Evolutionary conservation across 495 filamentous ascomycete genomes (phyloP), one percentile per base, ranked within the genome.

Genomic region (Echria macrotheca): DNA sequence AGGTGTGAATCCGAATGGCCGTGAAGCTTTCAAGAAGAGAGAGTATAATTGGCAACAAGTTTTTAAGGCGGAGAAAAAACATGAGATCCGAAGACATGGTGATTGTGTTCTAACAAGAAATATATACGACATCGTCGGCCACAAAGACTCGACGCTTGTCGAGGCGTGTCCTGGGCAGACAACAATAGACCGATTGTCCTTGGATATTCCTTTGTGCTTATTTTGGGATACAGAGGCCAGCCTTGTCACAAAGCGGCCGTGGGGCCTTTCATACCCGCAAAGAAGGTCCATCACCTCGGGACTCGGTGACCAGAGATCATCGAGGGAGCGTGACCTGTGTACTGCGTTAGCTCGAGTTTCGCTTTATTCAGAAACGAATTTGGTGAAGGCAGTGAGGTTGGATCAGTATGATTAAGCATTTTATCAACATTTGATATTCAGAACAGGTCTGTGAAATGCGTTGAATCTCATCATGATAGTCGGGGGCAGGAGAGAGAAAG

Each of bases 371-470:
- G 12, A 31, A 12, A 12, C 28, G 12, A 6, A 5, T 17, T 41
- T 24, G 19, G 10, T 17, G 11, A 32, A 19, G n/a, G 11, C 17
- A n/a, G 15, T 17, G 19, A 15, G 10, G 1, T 17, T 21, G 9
- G 17, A 24, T 46, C 44, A 46, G 44, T 18, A 15, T 15, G 22
- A 24, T 21, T 17, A 35, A 35, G 44, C 44, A 46, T 36, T 36
- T 46, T 46, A 22, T 46, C 44, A 46, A 46, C 44, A 46, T 12
- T 32, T 5, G 28, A 7, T 5, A 33, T 46, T 46, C 31, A 46
- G 44, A 46, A 46, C 44, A 46, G 44, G 44, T 46, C 44, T 46
- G 44, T 46, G 44, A 46, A 45, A 46, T 46, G 44, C 44, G 44
- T 46, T 33, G 28, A 14, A n/a, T 46, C 44, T 46, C 44, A 46